Evolutionary conservation across 768 basidiomycete genomes (phyloP).

Genomic region (Tylopilus subfusipes): DNA sequence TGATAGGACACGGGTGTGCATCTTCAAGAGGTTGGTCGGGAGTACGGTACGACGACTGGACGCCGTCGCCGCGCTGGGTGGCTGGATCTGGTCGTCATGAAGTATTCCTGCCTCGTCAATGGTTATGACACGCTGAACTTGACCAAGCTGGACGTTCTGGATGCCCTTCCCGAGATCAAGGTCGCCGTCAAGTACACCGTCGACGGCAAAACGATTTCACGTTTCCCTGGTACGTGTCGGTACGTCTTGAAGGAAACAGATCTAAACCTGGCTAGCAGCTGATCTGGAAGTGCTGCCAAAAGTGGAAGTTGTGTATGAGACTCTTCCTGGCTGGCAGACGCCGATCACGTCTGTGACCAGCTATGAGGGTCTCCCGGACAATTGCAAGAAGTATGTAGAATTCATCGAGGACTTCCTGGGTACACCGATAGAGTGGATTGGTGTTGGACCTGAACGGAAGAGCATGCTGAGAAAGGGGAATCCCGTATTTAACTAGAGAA

Average conservation of each 20-base stretch:
- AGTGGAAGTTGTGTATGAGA: slow-evolving; percentile 84
- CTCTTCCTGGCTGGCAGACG: slow-evolving; percentile 87
- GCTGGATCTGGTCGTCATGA: slow-evolving; percentile 95
- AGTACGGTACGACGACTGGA: slow-evolving; percentile 92
- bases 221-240: slow-evolving; percentile 76
- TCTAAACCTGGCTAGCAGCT: slow-evolving; percentile 43
- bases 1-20: slow-evolving; percentile 74
- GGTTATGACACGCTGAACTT: slow-evolving; percentile 93
- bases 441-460: slow-evolving; percentile 84
- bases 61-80: slow-evolving; percentile 92
- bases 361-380: slow-evolving; percentile 76
- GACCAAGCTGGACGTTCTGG: slow-evolving; percentile 94
- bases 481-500: slow-evolving; percentile 20
- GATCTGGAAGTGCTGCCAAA: slow-evolving; percentile 76
- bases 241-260: not conserved
- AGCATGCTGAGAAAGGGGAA: slow-evolving; percentile 53
- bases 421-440: slow-evolving; percentile 86
- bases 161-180: slow-evolving; percentile 81
- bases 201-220: slow-evolving; percentile 70
- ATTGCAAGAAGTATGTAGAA: slow-evolving; percentile 80
- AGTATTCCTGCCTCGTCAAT: slow-evolving; percentile 90
- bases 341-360: slow-evolving; percentile 61
- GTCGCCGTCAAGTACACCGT: slow-evolving; percentile 77
- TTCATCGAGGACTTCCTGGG: slow-evolving; percentile 78
- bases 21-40: slow-evolving; percentile 89